phyloP scores from a whole-genome alignment of 2,329 filamentous ascomycete species.

The Kalaharituber pfeilii region DNA sequence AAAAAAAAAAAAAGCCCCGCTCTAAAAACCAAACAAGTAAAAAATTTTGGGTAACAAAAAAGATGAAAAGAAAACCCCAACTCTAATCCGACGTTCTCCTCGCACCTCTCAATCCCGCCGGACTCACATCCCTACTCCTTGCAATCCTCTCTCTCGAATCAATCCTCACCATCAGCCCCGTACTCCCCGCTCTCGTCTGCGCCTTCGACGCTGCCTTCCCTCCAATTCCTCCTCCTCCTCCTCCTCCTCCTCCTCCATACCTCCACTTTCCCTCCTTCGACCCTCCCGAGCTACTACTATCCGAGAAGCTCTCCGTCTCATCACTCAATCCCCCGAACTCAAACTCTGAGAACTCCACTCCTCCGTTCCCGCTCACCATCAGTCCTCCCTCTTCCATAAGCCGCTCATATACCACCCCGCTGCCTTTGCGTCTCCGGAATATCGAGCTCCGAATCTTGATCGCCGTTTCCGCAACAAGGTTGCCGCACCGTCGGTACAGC shows the following conservation, averaged over 20 bases:
- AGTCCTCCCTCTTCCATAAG: constrained; percentile 64
- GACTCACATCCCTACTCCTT: constrained; percentile 27
- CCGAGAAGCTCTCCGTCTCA: constrained; percentile 9
- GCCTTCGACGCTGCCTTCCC: constrained; percentile 24
- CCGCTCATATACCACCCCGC: constrained; percentile 58
- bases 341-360: constrained; percentile 36
- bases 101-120: constrained; percentile 25
- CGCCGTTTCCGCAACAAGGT: constrained; percentile 8
- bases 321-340: constrained; percentile 13
- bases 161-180: constrained; percentile 60
- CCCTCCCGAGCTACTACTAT: neutral
- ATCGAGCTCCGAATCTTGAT: constrained; percentile 23
- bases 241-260: constrained; percentile 24
- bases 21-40: too few relatives aligned
- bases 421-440: constrained; percentile 39
- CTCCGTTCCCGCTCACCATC: constrained; percentile 43
- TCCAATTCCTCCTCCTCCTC: constrained; percentile 19
- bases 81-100: too few relatives aligned
- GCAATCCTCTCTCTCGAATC: constrained; percentile 69
- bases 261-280: neutral
- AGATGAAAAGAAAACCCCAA: too few relatives aligned
- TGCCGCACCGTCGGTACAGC: constrained; percentile 32
- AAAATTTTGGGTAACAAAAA: too few relatives aligned
- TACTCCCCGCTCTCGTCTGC: constrained; percentile 38
- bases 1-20: too few relatives aligned